These are phyloP conservation scores for Podila epicladia DNA, from an alignment of 192 early-diverging fungal species.

Conservation along the genomic window DNA sequence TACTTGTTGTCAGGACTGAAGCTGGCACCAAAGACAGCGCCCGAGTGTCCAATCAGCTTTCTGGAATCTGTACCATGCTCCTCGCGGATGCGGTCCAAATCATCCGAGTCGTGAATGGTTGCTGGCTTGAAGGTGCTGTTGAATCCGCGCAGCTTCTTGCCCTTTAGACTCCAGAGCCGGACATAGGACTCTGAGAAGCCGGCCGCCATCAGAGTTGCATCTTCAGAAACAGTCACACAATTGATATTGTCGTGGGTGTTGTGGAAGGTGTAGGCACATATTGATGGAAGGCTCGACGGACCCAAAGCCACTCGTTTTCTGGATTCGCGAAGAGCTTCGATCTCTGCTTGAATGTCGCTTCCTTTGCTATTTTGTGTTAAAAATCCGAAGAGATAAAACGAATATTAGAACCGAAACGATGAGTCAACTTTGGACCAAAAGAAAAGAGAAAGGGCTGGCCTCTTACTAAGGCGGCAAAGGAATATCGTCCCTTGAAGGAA, in stretches of 20 bases:
- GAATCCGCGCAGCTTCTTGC: slow-evolving; percentile 74
- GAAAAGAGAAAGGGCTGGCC: neutral
- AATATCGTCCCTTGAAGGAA: slow-evolving; percentile 69
- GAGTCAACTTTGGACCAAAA: neutral
- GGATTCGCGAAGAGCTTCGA: slow-evolving; percentile 81
- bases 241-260: slow-evolving; percentile 92
- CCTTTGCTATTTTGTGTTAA: slow-evolving; percentile 66
- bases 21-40: slow-evolving; percentile 87
- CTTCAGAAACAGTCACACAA: slow-evolving; percentile 85
- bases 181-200: slow-evolving; percentile 97
- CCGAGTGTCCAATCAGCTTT: slow-evolving; percentile 89
- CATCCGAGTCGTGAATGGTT: slow-evolving; percentile 62
- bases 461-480: slow-evolving; percentile 78
- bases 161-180: slow-evolving; percentile 91
- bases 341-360: slow-evolving; percentile 79
- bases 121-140: slow-evolving; percentile 67
- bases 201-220: slow-evolving; percentile 81
- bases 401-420: neutral
- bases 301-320: slow-evolving; percentile 78
- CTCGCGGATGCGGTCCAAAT: slow-evolving; percentile 71
- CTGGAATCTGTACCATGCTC: slow-evolving; percentile 64
- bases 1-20: slow-evolving; percentile 89
- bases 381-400: neutral
- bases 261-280: slow-evolving; percentile 96
- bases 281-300: slow-evolving; percentile 77